Base-by-base conservation (phyloP, 352 stramenopile species). In the Globisporangium abappressorium region DNA sequence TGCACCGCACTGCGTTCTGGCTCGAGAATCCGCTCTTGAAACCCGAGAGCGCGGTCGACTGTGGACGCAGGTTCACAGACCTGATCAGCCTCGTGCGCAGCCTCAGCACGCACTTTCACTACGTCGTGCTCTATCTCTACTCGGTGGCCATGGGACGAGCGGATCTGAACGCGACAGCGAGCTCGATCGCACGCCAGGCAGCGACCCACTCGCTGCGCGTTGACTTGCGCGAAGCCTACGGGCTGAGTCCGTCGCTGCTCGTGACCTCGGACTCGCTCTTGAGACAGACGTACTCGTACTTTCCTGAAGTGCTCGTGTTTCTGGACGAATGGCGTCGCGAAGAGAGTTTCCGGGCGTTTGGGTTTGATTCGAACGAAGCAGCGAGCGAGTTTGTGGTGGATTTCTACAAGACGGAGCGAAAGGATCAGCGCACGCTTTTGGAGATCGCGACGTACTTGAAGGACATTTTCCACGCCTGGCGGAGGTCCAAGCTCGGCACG, bases 261-360 rank as follows among this genome's bases (percentile, higher is more conserved):
- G 8, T 22, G n/a, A 46, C 47, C 4, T 24, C 34, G 2, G 53
- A 64, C 18, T 46, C n/a, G 22, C 70, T 92, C 7, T 28, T 88
- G 34, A 69, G 75, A 18, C 79, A 92, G 49, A 88, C 84, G 12
- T 85, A 87, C 41, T 78, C 88, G 34, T 90, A 90, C 30, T 90
- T 89, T 41, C 84, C 84, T 0, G 84, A 92, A 38, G 67, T 91
- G 28, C 74, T 92, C 7, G 72, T 89, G 38, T 90, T 72, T 26
- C 71, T 92, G 20, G 82, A 92, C 62, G 78, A 88, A 1, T 92
- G 80, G 84, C 58, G 59, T 26, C 66, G n/a, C 28, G 66, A 66
- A 80, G 79, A 24, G 79, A 81, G 46, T 75, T 81, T 46, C 79
- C 82, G 63, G 66, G 74, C 9, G 69, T 84, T 56, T 69, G 72